Evolutionary conservation across 148 eudicot species (phyloP).

Genomic region (Camellia granthamiana): DNA sequence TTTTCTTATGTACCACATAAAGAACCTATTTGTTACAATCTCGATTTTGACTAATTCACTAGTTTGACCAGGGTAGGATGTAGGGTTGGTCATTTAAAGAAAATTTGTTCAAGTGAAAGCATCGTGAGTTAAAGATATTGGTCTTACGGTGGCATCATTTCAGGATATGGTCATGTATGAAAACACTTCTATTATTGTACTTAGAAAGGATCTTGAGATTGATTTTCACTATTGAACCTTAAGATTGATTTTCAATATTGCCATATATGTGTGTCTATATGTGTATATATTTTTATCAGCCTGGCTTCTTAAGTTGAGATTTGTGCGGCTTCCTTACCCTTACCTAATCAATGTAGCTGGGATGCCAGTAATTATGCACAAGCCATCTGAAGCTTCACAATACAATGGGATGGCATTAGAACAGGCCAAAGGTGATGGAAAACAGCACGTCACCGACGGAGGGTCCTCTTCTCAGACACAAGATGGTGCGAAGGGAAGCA

Average conservation of each 20-base stretch:
- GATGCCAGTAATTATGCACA: conserved; percentile 33
- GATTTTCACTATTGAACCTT: neutral
- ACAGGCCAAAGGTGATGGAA: conserved; percentile 40
- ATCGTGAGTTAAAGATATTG: neutral
- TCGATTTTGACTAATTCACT: neutral
- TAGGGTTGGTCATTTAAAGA: neutral
- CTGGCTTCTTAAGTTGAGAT: neutral
- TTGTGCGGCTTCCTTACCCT: conserved; percentile 7
- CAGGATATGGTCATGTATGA: neutral
- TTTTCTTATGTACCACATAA: neutral
- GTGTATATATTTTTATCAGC: neutral
- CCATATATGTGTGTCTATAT: neutral
- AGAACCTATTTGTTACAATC: neutral
- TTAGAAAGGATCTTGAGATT: neutral
- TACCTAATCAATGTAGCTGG: conserved; percentile 33
- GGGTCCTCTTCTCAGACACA: conserved; percentile 50
- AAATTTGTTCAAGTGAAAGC: neutral
- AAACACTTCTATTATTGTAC: neutral
- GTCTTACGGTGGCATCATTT: neutral
- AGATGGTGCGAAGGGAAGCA: conserved; percentile 36
- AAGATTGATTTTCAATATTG: neutral
- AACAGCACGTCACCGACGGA: conserved; percentile 37
- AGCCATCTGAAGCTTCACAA: conserved; percentile 43
- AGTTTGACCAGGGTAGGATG: neutral
- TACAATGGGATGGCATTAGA: conserved; percentile 34